Base-by-base conservation (phyloP, 768 basidiomycete species). In the Boletus tylopilopsis region DNA sequence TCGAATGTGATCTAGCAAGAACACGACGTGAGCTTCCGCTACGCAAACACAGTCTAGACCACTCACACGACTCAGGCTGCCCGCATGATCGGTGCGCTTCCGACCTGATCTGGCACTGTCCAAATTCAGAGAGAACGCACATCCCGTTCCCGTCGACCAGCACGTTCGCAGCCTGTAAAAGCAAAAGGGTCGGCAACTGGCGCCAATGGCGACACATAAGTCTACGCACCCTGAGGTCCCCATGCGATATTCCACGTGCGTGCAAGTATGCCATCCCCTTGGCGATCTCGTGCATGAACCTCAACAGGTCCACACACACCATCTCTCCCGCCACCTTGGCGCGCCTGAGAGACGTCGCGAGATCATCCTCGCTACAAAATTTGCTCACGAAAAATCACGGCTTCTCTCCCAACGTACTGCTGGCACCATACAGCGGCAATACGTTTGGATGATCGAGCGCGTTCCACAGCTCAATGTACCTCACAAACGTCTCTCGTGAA, bases 251-350 rank as follows among this genome's bases (percentile, higher is more conserved):
- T 4, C 77, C 82, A 50, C 77, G 68, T 6, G 64, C 60, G 64
- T 94, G 90, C 53, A 94, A 65, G 64, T 92, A 91, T 45, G 80
- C 76, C 89, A 94, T 90, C 9, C 90, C 90, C 58, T 78, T 76
- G 12, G 87, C 82, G 54, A 91, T 80, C 66, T 91, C 84, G 49
- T 82, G 73, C 62, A 91, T 78, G 67, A 81, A 82, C 56, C 76
- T 73, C 58, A 84, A 71, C 33, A 77, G 63, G 53, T 85, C 79
- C 27, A 57, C 23, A 12, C 21, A 23, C 24, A 42, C 27, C 24
- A 22, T 42, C 11, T 35, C 11, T 5, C 47, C 50, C 7, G 16
- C 39, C 15, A 2, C 9, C 30, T 30, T 54, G 21, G 50, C 64
- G 49, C 61, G 55, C 59, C 76, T 76, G 56, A 92, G 67, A 59